phyloP scores from a whole-genome alignment of 148 eudicot species.

The Vaccinium myrtillus region DNA sequence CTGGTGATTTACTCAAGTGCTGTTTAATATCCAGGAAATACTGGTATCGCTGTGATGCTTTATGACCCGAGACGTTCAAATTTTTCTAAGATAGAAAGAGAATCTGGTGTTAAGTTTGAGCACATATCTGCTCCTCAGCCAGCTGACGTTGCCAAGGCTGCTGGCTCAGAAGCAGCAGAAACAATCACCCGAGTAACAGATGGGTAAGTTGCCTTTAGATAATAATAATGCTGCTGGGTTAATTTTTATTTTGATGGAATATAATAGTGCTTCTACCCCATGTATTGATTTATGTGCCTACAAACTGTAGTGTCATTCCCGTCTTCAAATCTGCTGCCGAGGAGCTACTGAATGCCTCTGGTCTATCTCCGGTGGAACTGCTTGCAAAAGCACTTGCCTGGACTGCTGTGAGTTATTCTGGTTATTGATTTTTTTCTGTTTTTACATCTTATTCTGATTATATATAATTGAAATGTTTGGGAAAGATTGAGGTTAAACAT shows the following conservation, averaged over 20 bases:
- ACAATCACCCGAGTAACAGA: slow-evolving; percentile 61
- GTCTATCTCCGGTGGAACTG: slow-evolving; percentile 66
- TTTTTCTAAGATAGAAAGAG: slow-evolving; percentile 73
- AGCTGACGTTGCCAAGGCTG: slow-evolving; percentile 88
- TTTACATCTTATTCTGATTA: not conserved
- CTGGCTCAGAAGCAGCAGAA: slow-evolving; percentile 72
- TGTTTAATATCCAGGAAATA: slow-evolving; percentile 48
- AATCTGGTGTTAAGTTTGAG: slow-evolving; percentile 92
- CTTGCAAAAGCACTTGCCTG: slow-evolving; percentile 94
- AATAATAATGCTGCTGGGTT: not conserved
- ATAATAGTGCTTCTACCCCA: not conserved
- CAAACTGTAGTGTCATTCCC: slow-evolving; percentile 72
- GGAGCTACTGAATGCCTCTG: slow-evolving; percentile 67
- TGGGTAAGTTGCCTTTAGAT: slow-evolving; percentile 39
- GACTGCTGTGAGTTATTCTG: slow-evolving; percentile 57
- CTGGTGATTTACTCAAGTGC: not conserved
- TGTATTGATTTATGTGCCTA: not conserved
- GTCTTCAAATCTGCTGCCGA: slow-evolving; percentile 87
- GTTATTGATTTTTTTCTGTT: not conserved
- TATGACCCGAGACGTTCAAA: slow-evolving; percentile 74
- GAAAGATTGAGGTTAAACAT: not conserved
- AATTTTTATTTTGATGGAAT: not conserved
- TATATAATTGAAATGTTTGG: not conserved
- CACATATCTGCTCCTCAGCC: slow-evolving; percentile 93
- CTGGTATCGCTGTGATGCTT: slow-evolving; percentile 92